Evolutionary conservation across 2,329 filamentous ascomycete species (phyloP), one percentile per base, ranked within the genome.

Genomic region (Sporothrix humicola): DNA sequence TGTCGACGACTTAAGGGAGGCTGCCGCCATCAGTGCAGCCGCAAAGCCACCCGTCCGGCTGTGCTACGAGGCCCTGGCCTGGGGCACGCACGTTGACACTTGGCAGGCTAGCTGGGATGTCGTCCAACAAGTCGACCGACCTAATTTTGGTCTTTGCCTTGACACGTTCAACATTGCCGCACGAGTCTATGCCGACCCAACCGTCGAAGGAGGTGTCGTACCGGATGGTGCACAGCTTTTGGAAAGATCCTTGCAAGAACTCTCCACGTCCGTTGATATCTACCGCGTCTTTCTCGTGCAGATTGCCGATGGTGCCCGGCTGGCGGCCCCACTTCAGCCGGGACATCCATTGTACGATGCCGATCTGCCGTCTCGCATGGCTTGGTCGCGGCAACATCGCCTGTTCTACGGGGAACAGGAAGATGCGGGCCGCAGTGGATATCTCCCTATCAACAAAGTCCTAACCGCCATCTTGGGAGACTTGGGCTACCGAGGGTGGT

Each of bases 161-260:
- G 89, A 91, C 78, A 89, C 87, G 0, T 91, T 90, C 81, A 89
- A 91, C 78, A 87, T 91, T 68, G 85, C 88, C 0, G 89, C 85
- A 1, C 79, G 86, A 1, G 84, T 89, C 37, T 91, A 85, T 76
- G 89, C 87, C 0, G 88, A 91, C 76, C 89, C 88, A 0, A 81
- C 84, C 0, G 77, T 82, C 0, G 73, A 79, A 0, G 78, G 80
- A 3, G 84, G 87, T 2, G 83, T 82, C 75, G 84, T 79, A 0
- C 74, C 79, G 1, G 82, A 84, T 73, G 88, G 86, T 3, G 83
- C 86, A 2, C 82, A 82, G 13, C 83, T 82, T 17, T 81, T 89
- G 17, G 78, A 77, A 2, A 80, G 80, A 0, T 87, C 87, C 0
- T 77, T 90, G 26, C 76, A 79, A n/a, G 81, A 82, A 15, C 80